Conservation (phyloP, 148 eudicot genomes). For the Diospyros lotus region DNA sequence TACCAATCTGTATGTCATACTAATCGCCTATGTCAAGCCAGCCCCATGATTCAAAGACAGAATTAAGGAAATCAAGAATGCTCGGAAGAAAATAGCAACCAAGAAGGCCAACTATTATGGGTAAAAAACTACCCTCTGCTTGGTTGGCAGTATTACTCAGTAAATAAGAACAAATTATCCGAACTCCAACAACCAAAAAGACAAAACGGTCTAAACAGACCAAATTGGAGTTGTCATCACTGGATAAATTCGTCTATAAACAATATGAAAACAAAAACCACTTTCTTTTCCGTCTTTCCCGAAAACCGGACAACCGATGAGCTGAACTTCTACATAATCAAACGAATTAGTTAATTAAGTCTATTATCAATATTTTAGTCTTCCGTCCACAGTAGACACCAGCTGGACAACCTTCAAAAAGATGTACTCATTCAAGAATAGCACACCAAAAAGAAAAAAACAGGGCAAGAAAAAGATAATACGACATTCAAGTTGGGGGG, state of each 20-base stretch:
- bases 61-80: not conserved
- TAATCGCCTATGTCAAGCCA: not conserved
- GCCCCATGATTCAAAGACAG: not conserved
- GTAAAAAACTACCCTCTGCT: not conserved
- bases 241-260: not conserved
- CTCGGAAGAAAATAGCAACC: not conserved
- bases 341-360: not conserved
- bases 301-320: not conserved
- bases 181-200: not conserved
- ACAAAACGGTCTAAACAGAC: not conserved
- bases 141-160: not conserved
- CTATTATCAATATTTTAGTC: not conserved
- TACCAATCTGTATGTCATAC: too few species aligned
- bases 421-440: not conserved
- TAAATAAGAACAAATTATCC: not conserved
- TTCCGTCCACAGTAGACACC: not conserved
- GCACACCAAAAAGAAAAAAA: not conserved
- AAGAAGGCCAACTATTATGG: not conserved
- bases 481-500: not conserved
- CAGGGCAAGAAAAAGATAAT: not conserved
- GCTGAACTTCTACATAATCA: not conserved
- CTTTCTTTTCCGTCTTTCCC: not conserved
- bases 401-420: not conserved
- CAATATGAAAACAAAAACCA: not conserved
- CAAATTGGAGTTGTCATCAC: not conserved